Evolutionary conservation across 2,329 filamentous ascomycete species (phyloP).

Genomic region (Pestalotiopsis sp.): DNA sequence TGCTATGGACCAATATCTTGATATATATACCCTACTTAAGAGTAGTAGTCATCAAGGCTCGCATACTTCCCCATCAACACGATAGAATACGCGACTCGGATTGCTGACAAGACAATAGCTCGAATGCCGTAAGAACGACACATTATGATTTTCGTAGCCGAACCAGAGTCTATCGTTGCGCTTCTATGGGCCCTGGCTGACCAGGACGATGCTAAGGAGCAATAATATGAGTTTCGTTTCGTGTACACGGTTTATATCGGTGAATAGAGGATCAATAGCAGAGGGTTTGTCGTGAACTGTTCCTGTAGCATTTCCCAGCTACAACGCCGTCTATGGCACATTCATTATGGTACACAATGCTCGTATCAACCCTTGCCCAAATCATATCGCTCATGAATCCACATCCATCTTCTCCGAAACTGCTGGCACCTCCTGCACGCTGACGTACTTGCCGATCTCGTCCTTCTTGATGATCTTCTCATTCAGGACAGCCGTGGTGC

Average conservation of each 20-base stretch:
- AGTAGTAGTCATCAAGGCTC: no score
- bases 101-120: no score
- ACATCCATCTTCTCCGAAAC: constrained; percentile 73
- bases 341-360: constrained; percentile 15
- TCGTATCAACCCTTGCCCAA: background rate
- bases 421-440: constrained; percentile 80
- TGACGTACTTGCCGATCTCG: constrained; percentile 92
- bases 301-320: constrained; percentile 1
- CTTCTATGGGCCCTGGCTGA: no score
- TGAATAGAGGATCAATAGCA: background rate
- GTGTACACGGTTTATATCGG: background rate
- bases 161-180: no score
- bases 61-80: no score
- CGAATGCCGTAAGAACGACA: no score
- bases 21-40: no score
- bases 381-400: constrained; percentile 50
- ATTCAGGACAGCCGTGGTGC: constrained; percentile 94
- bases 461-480: constrained; percentile 95
- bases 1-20: no score
- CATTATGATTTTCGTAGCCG: no score
- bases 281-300: constrained; percentile 1
- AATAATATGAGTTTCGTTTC: background rate
- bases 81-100: no score
- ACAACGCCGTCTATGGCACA: constrained; percentile 17
- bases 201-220: no score